phyloP scores from a whole-genome alignment of 345 rosid genomes.

The Eucalyptus microcorys region DNA sequence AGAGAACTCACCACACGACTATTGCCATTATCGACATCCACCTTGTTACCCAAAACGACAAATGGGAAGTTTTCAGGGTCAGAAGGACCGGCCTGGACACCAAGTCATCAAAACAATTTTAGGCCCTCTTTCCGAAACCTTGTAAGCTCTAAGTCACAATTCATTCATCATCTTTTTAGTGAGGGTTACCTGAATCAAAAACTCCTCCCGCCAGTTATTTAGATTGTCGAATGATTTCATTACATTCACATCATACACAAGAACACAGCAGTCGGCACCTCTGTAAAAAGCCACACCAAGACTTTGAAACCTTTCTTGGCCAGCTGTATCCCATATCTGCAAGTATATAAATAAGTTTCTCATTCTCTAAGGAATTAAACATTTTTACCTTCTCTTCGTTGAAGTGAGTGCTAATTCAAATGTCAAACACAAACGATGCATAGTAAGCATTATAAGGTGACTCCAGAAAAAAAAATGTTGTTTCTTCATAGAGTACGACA shows the following conservation, averaged over 20 bases:
- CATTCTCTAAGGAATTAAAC: not conserved
- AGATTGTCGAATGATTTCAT: slow-evolving; percentile 40
- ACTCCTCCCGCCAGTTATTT: slow-evolving; percentile 36
- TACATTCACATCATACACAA: slow-evolving; percentile 37
- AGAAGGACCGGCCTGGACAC: slow-evolving; percentile 64
- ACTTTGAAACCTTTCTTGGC: slow-evolving; percentile 41
- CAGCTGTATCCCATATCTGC: slow-evolving; percentile 46
- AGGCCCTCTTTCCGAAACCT: not conserved
- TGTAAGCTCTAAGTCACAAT: not conserved
- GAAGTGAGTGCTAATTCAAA: not conserved
- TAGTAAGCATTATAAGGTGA: not conserved
- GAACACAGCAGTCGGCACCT: slow-evolving; percentile 41
- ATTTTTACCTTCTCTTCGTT: not conserved
- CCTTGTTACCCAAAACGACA: slow-evolving; percentile 78
- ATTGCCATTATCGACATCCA: slow-evolving; percentile 76
- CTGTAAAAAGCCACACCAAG: slow-evolving; percentile 47
- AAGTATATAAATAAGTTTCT: not conserved
- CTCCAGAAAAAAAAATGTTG: not conserved
- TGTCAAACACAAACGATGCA: not conserved
- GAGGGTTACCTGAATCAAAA: slow-evolving; percentile 24
- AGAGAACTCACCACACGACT: slow-evolving; percentile 62
- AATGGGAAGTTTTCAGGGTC: slow-evolving; percentile 88
- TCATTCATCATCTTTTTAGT: not conserved
- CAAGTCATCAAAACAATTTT: not conserved
- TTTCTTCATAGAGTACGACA: not conserved